These are phyloP conservation scores for Syncephalastrum monosporum DNA, from an alignment of 371 early-diverging fungal species.

Conservation along the genomic window DNA sequence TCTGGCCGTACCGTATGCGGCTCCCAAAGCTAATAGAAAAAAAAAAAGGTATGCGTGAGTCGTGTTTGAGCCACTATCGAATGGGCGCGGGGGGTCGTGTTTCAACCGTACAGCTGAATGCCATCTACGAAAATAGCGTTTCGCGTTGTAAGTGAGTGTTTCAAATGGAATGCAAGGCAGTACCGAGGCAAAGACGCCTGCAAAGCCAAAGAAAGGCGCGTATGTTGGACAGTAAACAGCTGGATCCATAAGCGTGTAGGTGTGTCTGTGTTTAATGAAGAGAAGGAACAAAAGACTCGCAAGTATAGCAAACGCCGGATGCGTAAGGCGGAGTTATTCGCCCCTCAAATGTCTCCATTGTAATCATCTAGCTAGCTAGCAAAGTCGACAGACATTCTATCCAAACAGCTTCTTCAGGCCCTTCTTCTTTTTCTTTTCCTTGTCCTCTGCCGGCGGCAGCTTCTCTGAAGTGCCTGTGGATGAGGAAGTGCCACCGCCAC, in stretches of 20 bases:
- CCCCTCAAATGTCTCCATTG: no score
- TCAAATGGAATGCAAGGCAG: not conserved
- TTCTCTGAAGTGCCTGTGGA: constrained; percentile 5
- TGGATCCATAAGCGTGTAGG: constrained; percentile 2
- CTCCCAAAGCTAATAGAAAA: constrained; percentile 71
- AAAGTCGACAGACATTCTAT: not conserved
- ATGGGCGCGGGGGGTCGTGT: not conserved
- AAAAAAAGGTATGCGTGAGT: constrained; percentile 2
- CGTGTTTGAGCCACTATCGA: not conserved
- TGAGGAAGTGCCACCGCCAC: not conserved
- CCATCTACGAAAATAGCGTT: constrained; percentile 45
- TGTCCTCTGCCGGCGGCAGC: constrained; percentile 13
- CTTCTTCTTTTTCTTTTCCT: constrained; percentile 49
- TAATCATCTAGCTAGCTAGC: no score
- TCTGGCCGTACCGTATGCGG: constrained; percentile 92
- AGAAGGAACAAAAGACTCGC: no score
- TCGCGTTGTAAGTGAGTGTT: no score
- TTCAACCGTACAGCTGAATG: constrained; percentile 92
- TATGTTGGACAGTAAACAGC: constrained; percentile 79
- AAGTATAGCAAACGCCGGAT: no score
- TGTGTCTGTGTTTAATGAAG: no score
- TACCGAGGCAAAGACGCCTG: constrained; percentile 88
- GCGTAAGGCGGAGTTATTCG: no score
- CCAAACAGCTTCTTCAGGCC: constrained; percentile 42
- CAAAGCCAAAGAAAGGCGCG: constrained; percentile 94